phyloP scores from a whole-genome alignment of 768 basidiomycete species.

The Hysterangium stoloniferum region DNA sequence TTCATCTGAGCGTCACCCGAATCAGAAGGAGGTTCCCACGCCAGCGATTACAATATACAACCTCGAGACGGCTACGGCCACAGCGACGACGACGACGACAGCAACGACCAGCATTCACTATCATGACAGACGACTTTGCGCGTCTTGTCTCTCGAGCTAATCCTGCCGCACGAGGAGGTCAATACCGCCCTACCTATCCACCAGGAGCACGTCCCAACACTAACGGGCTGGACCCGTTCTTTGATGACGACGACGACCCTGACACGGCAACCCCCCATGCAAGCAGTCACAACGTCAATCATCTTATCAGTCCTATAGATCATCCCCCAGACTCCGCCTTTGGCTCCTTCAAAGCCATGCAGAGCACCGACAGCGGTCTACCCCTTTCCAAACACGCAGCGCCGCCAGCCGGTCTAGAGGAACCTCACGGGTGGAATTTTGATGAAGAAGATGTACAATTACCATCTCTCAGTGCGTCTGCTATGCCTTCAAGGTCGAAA shows the following conservation, averaged over 20 bases:
- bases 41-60: too few species aligned
- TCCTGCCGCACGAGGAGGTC: slow-evolving; percentile 47
- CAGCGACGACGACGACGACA: not conserved
- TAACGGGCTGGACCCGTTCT: slow-evolving; percentile 74
- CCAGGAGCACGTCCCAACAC: slow-evolving; percentile 42
- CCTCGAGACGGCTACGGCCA: too few species aligned
- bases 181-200: slow-evolving; percentile 34
- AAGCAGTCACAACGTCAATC: slow-evolving; percentile 64
- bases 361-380: slow-evolving; percentile 40
- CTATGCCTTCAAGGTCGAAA: slow-evolving; percentile 22
- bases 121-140: slow-evolving; percentile 52
- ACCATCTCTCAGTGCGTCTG: slow-evolving; percentile 27
- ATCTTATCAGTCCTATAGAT: slow-evolving; percentile 60
- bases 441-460: slow-evolving; percentile 48
- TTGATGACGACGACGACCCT: slow-evolving; percentile 58
- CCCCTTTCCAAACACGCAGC: slow-evolving; percentile 53
- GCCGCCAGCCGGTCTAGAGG: slow-evolving; percentile 51
- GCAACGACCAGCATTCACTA: not conserved
- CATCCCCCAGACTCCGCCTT: slow-evolving; percentile 62
- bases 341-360: slow-evolving; percentile 37
- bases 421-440: slow-evolving; percentile 67
- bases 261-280: slow-evolving; percentile 30
- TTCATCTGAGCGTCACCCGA: too few species aligned
- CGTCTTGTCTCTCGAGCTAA: slow-evolving; percentile 66
- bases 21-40: too few species aligned